Conservation (phyloP, 345 rosid species). For the Diplotaxis tenuifolia region DNA sequence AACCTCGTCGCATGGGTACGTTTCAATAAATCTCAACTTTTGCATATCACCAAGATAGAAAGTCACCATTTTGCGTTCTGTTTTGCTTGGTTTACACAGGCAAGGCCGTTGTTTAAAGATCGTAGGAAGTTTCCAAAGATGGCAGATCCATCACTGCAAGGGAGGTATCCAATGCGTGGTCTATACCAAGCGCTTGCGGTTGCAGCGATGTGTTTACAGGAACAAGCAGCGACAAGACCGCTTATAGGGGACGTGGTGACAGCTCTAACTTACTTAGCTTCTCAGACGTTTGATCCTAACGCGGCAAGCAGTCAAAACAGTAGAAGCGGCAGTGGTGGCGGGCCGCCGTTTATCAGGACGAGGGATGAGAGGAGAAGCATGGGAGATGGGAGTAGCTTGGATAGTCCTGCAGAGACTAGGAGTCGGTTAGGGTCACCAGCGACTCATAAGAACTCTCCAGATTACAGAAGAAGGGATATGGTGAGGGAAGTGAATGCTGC, state of each 20-base stretch:
- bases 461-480: slow-evolving; percentile 66
- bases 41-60: background rate
- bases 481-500: slow-evolving; percentile 53
- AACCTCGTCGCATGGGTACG: slow-evolving; percentile 98
- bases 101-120: slow-evolving; percentile 95
- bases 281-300: slow-evolving; percentile 84
- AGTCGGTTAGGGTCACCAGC: slow-evolving; percentile 72
- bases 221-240: slow-evolving; percentile 95
- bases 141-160: slow-evolving; percentile 93
- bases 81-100: slow-evolving; percentile 48
- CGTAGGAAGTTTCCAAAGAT: slow-evolving; percentile 93
- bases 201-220: slow-evolving; percentile 98
- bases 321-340: slow-evolving; percentile 52
- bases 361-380: slow-evolving; percentile 62
- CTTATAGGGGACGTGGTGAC: slow-evolving; percentile 94
- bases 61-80: background rate
- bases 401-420: slow-evolving; percentile 62
- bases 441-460: slow-evolving; percentile 76
- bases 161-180: slow-evolving; percentile 91
- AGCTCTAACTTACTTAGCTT: slow-evolving; percentile 91
- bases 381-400: slow-evolving; percentile 62
- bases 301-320: slow-evolving; percentile 54
- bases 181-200: slow-evolving; percentile 98
- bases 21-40: background rate
- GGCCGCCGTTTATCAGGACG: slow-evolving; percentile 62